Conservation (phyloP, 1,139 yeast genomes). For the Geotrichum klebahnii region DNA sequence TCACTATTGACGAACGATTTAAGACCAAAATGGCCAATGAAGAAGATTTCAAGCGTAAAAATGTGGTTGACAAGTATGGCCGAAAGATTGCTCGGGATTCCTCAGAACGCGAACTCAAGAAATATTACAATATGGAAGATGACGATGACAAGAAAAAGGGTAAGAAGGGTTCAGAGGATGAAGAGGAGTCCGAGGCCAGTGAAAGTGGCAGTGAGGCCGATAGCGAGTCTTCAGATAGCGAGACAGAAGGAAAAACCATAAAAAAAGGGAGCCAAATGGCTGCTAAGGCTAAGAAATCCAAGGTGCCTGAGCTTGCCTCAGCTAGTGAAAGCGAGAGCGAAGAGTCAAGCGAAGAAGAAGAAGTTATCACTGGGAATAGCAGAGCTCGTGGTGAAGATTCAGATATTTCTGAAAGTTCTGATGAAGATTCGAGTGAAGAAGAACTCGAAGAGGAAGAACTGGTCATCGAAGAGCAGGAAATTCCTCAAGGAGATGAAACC, state of each 20-base stretch:
- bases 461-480: conserved; percentile 58
- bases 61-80: conserved; percentile 82
- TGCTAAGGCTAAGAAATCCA: conserved; percentile 22
- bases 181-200: conserved; percentile 19
- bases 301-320: conserved; percentile 7
- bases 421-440: conserved; percentile 36
- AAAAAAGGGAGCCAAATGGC: conserved; percentile 28
- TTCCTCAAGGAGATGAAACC: conserved; percentile 85
- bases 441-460: conserved; percentile 47
- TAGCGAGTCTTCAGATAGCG: conserved; percentile 24
- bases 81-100: conserved; percentile 53
- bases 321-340: conserved; percentile 25
- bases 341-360: conserved; percentile 31
- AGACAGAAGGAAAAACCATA: conserved; percentile 31
- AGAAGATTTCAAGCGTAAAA: conserved; percentile 54
- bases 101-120: conserved; percentile 53
- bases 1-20: conserved; percentile 83
- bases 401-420: conserved; percentile 41
- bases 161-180: conserved; percentile 3
- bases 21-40: conserved; percentile 55
- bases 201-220: conserved; percentile 26
- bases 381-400: conserved; percentile 74
- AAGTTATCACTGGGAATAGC: conserved; percentile 45
- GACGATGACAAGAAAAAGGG: conserved; percentile 26
- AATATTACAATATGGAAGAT: conserved; percentile 56